Conservation (phyloP, 1,284 basidiomycete species). For the Irpex sp. region DNA sequence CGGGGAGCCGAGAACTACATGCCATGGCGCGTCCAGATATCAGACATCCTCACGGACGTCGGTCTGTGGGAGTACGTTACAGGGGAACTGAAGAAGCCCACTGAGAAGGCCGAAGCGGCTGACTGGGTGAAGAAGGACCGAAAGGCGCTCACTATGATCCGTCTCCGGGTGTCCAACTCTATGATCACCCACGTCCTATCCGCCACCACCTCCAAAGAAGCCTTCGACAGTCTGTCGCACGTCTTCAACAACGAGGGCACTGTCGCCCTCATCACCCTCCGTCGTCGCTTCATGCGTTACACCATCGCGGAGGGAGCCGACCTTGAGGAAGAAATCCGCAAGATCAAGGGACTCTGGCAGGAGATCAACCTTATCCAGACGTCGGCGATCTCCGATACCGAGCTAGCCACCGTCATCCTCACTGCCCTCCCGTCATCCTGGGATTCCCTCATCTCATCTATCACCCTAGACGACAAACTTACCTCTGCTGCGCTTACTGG, state of each 20-base stretch:
- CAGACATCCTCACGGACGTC: constrained; percentile 27
- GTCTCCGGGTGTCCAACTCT: constrained; percentile 6
- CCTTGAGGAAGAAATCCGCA: constrained; percentile 13
- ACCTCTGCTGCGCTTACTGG: constrained; percentile 7
- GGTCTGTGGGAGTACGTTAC: constrained; percentile 21
- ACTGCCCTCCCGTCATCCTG: constrained; percentile 8
- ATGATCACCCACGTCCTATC: constrained; percentile 8
- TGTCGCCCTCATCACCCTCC: constrained; percentile 8
- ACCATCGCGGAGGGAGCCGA: constrained; percentile 11
- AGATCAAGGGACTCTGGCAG: neutral
- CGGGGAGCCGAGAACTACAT: constrained; percentile 27
- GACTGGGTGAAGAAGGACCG: constrained; percentile 12
- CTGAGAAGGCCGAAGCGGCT: neutral
- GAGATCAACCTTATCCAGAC: constrained; percentile 3
- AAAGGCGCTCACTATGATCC: constrained; percentile 13
- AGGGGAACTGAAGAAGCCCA: neutral
- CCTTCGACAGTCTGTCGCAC: constrained; percentile 13
- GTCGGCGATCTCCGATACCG: constrained; percentile 2
- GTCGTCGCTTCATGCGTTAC: constrained; percentile 10
- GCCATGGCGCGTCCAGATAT: constrained; percentile 30
- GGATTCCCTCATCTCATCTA: constrained; percentile 3
- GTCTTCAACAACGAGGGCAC: constrained; percentile 8
- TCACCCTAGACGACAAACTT: neutral
- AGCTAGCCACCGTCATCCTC: constrained; percentile 9
- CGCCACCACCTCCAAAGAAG: constrained; percentile 11